A percentile compares a stretch with the other conserved stretches of the same genome.
phyloP scores from a whole-genome alignment of 768 basidiomycete species.

The Daedalea quercina region DNA sequence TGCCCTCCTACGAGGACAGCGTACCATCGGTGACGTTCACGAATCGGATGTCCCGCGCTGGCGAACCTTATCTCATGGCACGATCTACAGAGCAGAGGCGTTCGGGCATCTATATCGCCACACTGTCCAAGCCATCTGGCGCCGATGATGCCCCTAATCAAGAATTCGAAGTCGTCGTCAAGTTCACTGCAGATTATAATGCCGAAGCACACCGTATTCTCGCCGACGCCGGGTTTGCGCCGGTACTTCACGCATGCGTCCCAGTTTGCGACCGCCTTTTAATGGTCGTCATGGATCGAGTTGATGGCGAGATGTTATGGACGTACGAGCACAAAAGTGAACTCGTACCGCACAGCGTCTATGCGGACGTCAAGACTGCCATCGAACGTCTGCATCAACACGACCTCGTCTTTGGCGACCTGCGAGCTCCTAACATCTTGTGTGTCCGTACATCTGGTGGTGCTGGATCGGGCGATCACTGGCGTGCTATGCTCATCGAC shows the following conservation, averaged over 20 bases:
- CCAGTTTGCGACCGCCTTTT: conserved; percentile 2
- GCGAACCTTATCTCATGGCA: neutral
- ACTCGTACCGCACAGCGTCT: neutral
- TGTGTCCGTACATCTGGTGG: neutral
- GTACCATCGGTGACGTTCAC: neutral
- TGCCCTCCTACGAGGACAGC: neutral
- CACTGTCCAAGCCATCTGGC: neutral
- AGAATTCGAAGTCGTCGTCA: conserved; percentile 8
- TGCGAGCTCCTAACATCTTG: conserved; percentile 9
- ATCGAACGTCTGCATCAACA: conserved; percentile 4
- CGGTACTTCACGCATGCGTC: conserved; percentile 4
- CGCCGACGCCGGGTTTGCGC: conserved; percentile 4
- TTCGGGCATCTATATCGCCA: neutral
- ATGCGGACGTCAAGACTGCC: conserved; percentile 5
- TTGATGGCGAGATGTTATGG: conserved; percentile 1
- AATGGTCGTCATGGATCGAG: conserved; percentile 14
- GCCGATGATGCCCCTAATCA: neutral
- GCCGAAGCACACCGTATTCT: conserved; percentile 6
- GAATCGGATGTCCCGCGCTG: neutral
- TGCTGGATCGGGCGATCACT: neutral
- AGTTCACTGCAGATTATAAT: conserved; percentile 8
- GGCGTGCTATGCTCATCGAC: conserved; percentile 6
- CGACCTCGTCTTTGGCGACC: conserved; percentile 11
- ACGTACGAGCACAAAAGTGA: neutral
- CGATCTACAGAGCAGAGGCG: neutral